Conservation (phyloP, 176 grass and related monocot species). For the Eleusine coracana region DNA sequence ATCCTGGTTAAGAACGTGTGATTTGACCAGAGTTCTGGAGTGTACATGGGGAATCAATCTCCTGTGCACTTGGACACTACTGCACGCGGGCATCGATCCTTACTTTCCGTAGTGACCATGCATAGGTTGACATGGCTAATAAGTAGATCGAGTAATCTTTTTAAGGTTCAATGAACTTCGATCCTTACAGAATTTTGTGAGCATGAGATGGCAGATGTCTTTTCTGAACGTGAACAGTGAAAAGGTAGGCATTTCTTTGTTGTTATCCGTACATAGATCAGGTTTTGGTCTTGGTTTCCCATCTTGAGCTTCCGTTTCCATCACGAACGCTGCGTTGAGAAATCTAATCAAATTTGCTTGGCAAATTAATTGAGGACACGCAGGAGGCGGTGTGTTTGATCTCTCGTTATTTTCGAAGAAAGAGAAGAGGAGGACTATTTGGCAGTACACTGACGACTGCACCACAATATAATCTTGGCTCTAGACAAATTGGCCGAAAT, state of each 20-base stretch:
- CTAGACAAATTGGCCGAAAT: neutral
- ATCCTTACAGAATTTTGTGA: neutral
- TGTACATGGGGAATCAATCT: neutral
- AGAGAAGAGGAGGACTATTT: no score
- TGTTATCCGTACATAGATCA: neutral
- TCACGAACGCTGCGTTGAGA: neutral
- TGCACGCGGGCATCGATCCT: neutral
- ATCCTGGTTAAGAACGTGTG: neutral
- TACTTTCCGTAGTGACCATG: neutral
- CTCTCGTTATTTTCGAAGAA: no score
- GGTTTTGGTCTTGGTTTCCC: neutral
- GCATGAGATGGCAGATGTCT: neutral
- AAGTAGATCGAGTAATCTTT: neutral
- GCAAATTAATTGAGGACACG: neutral
- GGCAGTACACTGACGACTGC: no score
- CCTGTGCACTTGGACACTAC: neutral
- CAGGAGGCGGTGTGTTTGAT: no score
- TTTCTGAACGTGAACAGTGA: neutral
- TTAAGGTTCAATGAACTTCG: neutral
- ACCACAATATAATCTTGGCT: neutral
- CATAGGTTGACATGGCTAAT: slow-evolving; percentile 4
- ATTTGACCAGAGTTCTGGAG: neutral
- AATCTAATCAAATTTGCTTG: neutral
- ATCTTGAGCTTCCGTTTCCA: neutral
- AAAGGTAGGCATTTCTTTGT: neutral